Evolutionary conservation across 2,329 filamentous ascomycete genomes (phyloP), one percentile per base, ranked within the genome.

Genomic region (Tympanopsis confertula): DNA sequence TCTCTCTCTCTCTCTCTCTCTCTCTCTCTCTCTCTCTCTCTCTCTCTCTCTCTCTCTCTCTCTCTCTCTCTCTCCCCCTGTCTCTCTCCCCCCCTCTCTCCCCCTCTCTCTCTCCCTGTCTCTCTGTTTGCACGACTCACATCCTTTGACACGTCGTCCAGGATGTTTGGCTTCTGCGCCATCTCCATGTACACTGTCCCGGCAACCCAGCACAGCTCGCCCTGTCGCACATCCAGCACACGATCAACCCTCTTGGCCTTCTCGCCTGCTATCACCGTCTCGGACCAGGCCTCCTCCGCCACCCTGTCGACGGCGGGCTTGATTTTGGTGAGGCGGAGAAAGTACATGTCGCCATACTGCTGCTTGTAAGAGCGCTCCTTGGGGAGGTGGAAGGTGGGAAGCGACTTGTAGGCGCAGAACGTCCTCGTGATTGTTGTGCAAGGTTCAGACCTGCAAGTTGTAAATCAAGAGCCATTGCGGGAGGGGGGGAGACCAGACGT

Each of bases 161-260:
- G 65, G 55, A 98, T 88, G 53, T 93, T 94, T 1, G 93, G 91
- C 63, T 98, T 98, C 51, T 94, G 60, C 2, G 84, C 76, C 86
- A 98, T 88, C 45, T 96, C 86, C 82, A 96, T 94, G 57, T 94
- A 98, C 20, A 96, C 78, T 0, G 91, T 98, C 13, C 93, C 91
- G 0, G 81, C 72, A 13, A 96, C 83, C 87, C 89, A 98, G 63
- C 89, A 96, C 26, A 96, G 66, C 62, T 95, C 80, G 45, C 91
- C 91, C 63, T 96, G 91, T 42, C 89, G 78, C 37, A 98, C 91
- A 60, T 98, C 89, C 19, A 98, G 71, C 42, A 96, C 91, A 47
- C 91, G 72, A 20, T 95, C 85, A 13, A 93, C 87, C 46, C 71
- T 76, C 47, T 71, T 74, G 10, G 86, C 86, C 40, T 66, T 66